Base-by-base conservation (phyloP, 257 asterid species). In the Ilex asprella region DNA sequence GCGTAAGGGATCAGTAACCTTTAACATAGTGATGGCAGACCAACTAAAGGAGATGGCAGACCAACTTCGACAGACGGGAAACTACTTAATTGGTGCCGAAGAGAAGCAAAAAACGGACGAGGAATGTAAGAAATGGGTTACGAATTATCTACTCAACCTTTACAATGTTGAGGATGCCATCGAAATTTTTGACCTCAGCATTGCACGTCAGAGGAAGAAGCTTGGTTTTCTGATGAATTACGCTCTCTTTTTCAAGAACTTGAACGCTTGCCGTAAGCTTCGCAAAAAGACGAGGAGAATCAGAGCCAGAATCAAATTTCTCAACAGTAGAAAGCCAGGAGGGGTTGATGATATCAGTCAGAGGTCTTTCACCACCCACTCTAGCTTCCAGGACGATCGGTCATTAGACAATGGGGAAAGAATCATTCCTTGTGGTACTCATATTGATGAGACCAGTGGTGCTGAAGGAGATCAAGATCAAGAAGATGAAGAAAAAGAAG, bases 101-200 rank as follows among this genome's bases (percentile, higher is more conserved):
- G 55, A 58, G 10, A 29, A 67, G 68, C 59, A 30, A 47, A 51
- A 21, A 31, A 44, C 39, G 2, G 59, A 49, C 1, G 11, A 50
- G 10, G 27, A 6, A 16, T 51, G 63, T 61, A 31, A 67, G 50
- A 3, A 12, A 2, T 75, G 72, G 74, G 61, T 64, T 27, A 49
- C 58, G 16, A 1, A 12, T 10, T 72, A 60, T 62, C 68, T 76
- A 9, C 2, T 6, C 10, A 46, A 27, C 55, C 70, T 76, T 41
- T 76, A 72, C 59, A 0, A 51, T 7, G 78, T 69, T 9, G 81
- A 76, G 62, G 76, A 76, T 61, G 41, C 78, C 16, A 67, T 73
- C 41, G 78, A 76, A n/a, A 56, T 62, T 56, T 69, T 62, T 49
- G 55, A 65, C 44, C 59, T 57, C 32, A 59, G 63, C 52, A 39